These are phyloP conservation scores for Cryptococcus sp. DNA, from an alignment of 1,284 basidiomycete genomes.

Conservation along the genomic window DNA sequence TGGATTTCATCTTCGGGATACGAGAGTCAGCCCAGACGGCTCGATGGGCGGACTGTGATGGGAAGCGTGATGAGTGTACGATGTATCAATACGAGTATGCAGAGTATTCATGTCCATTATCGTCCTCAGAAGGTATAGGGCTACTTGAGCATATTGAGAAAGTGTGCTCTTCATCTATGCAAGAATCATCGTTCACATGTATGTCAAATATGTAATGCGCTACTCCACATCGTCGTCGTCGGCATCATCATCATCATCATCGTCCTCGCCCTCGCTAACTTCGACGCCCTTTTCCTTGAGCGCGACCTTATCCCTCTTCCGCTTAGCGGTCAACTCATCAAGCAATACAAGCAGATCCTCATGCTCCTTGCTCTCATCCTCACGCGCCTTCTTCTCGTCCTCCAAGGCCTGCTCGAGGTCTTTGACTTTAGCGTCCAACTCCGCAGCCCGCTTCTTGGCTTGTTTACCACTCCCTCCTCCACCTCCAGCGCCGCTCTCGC, in stretches of 20 bases:
- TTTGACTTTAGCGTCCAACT: conserved; percentile 24
- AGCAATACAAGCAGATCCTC: conserved; percentile 91
- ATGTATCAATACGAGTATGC: too few relatives aligned
- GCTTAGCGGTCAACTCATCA: conserved; percentile 86
- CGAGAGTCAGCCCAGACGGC: too few relatives aligned
- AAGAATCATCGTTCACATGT: too few relatives aligned
- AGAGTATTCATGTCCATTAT: too few relatives aligned
- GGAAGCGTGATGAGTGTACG: too few relatives aligned
- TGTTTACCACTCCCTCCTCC: conserved; percentile 16
- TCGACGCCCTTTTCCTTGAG: conserved; percentile 75
- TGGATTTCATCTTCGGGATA: too few relatives aligned
- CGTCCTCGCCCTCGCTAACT: conserved; percentile 88
- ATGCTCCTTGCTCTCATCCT: conserved; percentile 88
- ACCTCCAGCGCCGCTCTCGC: too few relatives aligned
- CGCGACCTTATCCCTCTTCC: conserved; percentile 74
- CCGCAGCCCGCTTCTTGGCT: conserved; percentile 23
- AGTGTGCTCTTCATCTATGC: too few relatives aligned
- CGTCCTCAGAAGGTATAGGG: too few relatives aligned
- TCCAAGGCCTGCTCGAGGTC: conserved; percentile 56
- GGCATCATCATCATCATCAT: conserved; percentile 62
- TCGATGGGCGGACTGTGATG: too few relatives aligned
- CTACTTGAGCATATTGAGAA: too few relatives aligned
- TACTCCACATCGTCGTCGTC: conserved; percentile 29
- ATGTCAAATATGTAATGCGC: too few relatives aligned
- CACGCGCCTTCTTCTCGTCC: conserved; percentile 64